Evolutionary conservation across 495 filamentous ascomycete species (phyloP).

Genomic region (Lasiosphaeria hispida): DNA sequence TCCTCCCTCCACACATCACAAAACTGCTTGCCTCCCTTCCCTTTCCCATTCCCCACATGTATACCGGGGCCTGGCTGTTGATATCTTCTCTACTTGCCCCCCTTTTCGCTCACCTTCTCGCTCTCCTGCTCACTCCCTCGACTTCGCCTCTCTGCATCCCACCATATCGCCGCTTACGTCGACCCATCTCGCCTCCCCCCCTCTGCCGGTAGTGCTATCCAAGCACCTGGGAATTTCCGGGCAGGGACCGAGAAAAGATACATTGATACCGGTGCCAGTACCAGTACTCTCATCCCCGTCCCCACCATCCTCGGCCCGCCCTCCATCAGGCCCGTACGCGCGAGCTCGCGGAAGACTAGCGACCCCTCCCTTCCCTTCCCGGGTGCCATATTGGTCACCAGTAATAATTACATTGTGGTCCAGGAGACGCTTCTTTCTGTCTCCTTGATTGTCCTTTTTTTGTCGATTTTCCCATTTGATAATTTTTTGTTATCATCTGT

Average conservation of each 20-base stretch:
- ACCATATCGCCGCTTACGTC: neutral
- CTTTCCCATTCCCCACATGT: slow-evolving; percentile 12
- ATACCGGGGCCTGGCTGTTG: slow-evolving; percentile 13
- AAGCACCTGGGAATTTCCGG: no score
- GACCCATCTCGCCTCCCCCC: neutral
- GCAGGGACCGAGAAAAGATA: no score
- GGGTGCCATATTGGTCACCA: slow-evolving; percentile 16
- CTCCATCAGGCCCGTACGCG: slow-evolving; percentile 14
- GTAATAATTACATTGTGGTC: slow-evolving; percentile 24
- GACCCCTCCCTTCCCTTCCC: slow-evolving; percentile 18
- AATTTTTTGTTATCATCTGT: neutral
- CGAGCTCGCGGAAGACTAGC: slow-evolving; percentile 23
- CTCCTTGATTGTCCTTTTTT: slow-evolving; percentile 13
- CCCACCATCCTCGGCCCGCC: slow-evolving; percentile 6
- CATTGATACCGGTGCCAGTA: neutral
- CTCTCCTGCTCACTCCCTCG: slow-evolving; percentile 10
- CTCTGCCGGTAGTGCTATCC: neutral
- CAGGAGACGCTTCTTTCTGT: slow-evolving; percentile 23
- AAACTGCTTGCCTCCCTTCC: slow-evolving; percentile 12
- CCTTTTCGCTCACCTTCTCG: slow-evolving; percentile 13
- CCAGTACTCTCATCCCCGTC: slow-evolving; percentile 18
- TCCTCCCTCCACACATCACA: slow-evolving; percentile 7
- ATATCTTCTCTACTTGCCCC: slow-evolving; percentile 21
- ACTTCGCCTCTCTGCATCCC: slow-evolving; percentile 11
- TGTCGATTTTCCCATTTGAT: slow-evolving; percentile 7